Evolutionary conservation across 2,329 filamentous ascomycete species (phyloP).

Genomic region (Neopestalotiopsis clavispora): DNA sequence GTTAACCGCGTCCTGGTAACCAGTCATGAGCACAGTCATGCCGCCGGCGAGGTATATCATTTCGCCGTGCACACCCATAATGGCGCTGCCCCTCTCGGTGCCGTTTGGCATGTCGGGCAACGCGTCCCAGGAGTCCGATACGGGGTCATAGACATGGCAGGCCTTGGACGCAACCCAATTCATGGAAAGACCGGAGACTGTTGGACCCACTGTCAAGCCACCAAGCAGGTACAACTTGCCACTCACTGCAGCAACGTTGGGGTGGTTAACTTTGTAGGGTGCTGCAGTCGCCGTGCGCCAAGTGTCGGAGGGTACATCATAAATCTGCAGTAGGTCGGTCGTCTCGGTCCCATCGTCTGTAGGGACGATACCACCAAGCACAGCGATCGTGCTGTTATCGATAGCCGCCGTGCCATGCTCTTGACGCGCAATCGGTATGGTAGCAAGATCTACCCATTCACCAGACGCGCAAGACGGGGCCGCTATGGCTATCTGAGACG

Average conservation of each 20-base stretch:
- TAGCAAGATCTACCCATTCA: background rate
- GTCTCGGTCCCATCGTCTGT: background rate
- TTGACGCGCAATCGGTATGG: background rate
- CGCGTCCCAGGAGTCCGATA: constrained; percentile 31
- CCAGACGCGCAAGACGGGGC: background rate
- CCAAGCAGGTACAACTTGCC: constrained; percentile 45
- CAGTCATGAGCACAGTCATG: constrained; percentile 30
- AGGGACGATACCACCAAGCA: background rate
- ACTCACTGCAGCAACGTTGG: constrained; percentile 40
- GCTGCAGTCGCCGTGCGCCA: constrained; percentile 31
- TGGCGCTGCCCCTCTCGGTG: constrained; percentile 36
- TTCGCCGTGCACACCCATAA: constrained; percentile 34
- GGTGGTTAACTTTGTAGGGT: constrained; percentile 39
- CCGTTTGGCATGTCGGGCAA: constrained; percentile 33
- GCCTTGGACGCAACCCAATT: constrained; percentile 18
- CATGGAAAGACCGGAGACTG: constrained; percentile 27
- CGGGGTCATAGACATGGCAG: constrained; percentile 37
- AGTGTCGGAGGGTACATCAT: constrained; percentile 21
- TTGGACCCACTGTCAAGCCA: constrained; percentile 19
- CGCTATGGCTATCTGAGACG: background rate
- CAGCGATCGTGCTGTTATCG: background rate
- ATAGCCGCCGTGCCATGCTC: background rate
- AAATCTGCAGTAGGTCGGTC: background rate
- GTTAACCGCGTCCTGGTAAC: constrained; percentile 32
- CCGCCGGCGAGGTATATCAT: constrained; percentile 45